A percentile compares a stretch with the other conserved stretches of the same genome.
Evolutionary conservation across 257 asterid genomes (phyloP).

Genomic region (Phtheirospermum japonicum): DNA sequence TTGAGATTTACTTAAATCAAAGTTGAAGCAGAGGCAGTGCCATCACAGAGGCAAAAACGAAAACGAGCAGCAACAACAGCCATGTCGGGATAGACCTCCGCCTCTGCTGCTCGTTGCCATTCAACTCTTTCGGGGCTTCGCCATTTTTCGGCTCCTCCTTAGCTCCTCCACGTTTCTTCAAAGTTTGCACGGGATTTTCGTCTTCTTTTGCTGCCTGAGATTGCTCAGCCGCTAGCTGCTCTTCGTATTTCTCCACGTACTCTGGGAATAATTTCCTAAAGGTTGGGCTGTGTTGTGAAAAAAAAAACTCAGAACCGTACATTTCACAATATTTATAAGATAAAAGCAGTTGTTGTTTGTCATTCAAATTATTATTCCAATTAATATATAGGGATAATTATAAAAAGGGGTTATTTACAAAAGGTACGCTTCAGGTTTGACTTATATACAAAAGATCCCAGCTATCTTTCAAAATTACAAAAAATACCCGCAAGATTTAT

Average conservation of each 20-base stretch:
- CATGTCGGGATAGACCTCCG: constrained; percentile 62
- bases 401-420: no score
- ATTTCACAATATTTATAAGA: neutral
- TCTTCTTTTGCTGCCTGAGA: constrained; percentile 42
- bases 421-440: no score
- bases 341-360: no score
- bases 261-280: constrained; percentile 85
- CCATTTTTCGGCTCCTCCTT: constrained; percentile 36
- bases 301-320: neutral
- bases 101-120: constrained; percentile 37
- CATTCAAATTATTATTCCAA: neutral
- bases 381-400: neutral
- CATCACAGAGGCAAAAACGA: constrained; percentile 74
- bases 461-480: neutral
- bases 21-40: constrained; percentile 89
- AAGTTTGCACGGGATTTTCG: constrained; percentile 34
- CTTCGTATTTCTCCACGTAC: constrained; percentile 73
- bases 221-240: constrained; percentile 52
- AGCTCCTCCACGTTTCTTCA: constrained; percentile 47
- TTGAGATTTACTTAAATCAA: constrained; percentile 30
- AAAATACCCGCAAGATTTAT: no score
- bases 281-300: constrained; percentile 47
- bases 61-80: constrained; percentile 61
- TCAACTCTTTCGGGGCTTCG: constrained; percentile 43
- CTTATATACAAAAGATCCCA: neutral